phyloP scores from a whole-genome alignment of 441 rosid species.

The Pelargonium fulgidum region DNA sequence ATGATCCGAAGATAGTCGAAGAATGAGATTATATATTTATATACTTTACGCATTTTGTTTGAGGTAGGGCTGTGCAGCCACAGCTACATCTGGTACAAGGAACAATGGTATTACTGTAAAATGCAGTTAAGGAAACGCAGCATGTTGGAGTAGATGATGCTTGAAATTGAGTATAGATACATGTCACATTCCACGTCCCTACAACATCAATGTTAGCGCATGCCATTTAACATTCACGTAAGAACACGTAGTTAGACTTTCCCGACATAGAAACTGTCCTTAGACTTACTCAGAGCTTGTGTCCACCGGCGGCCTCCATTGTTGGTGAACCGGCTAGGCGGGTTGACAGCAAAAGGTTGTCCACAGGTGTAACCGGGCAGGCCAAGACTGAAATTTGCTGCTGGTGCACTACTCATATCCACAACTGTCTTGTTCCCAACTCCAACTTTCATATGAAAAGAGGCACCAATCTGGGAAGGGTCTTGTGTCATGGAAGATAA shows the following conservation, averaged over 20 bases:
- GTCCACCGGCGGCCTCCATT: constrained; percentile 68
- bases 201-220: constrained; percentile 13
- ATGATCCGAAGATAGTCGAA: too few relatives aligned
- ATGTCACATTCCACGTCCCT: constrained; percentile 72
- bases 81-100: constrained; percentile 81
- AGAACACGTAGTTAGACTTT: too few relatives aligned
- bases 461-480: constrained; percentile 29
- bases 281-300: constrained; percentile 57
- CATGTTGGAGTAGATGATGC: constrained; percentile 62
- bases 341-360: constrained; percentile 26
- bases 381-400: constrained; percentile 51
- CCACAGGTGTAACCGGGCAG: constrained; percentile 64
- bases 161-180: constrained; percentile 59
- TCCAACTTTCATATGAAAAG: constrained; percentile 47
- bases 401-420: constrained; percentile 30
- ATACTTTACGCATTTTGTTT: constrained; percentile 45
- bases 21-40: too few relatives aligned
- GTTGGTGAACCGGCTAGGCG: constrained; percentile 34
- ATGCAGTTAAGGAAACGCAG: constrained; percentile 79
- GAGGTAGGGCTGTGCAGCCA: constrained; percentile 43
- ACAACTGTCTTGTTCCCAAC: constrained; percentile 19
- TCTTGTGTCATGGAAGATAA: constrained; percentile 59
- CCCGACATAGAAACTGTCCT: neutral
- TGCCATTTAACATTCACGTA: neutral
- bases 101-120: constrained; percentile 51